Conservation (phyloP, 1,284 basidiomycete genomes). For the Boletus semigastroideus region DNA sequence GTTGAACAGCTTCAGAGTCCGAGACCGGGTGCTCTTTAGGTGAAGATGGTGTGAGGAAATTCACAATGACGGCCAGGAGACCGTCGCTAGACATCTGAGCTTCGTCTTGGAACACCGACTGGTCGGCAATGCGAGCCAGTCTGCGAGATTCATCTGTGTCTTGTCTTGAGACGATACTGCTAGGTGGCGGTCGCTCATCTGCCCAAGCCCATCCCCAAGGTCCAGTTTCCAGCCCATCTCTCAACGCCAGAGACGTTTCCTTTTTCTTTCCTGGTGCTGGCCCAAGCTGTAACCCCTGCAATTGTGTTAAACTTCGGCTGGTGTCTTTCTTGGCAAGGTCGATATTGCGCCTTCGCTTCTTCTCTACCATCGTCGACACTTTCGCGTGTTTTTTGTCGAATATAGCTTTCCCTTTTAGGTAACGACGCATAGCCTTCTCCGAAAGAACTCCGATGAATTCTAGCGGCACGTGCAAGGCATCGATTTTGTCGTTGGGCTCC, state of each 20-base stretch:
- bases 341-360: slow-evolving; percentile 57
- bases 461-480: slow-evolving; percentile 60
- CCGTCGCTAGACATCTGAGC: slow-evolving; percentile 61
- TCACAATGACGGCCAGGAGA: slow-evolving; percentile 65
- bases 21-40: slow-evolving; percentile 25
- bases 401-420: slow-evolving; percentile 53
- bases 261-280: slow-evolving; percentile 25
- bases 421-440: slow-evolving; percentile 63
- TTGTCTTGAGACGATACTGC: slow-evolving; percentile 75
- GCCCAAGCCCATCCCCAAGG: slow-evolving; percentile 77
- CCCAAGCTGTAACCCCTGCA: slow-evolving; percentile 37
- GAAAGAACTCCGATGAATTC: slow-evolving; percentile 71
- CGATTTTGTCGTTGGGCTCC: slow-evolving; percentile 68
- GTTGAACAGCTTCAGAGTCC: slow-evolving; percentile 14
- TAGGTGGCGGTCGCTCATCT: slow-evolving; percentile 75
- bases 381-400: slow-evolving; percentile 66
- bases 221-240: slow-evolving; percentile 50
- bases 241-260: slow-evolving; percentile 41
- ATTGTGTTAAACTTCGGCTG: slow-evolving; percentile 44
- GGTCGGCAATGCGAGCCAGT: slow-evolving; percentile 70
- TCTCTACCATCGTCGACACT: slow-evolving; percentile 56
- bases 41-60: slow-evolving; percentile 52
- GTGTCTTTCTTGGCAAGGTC: slow-evolving; percentile 60
- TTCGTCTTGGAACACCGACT: slow-evolving; percentile 55
- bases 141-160: slow-evolving; percentile 74